These are phyloP conservation scores for Xylariaceae sp. DNA, from an alignment of 2,329 filamentous ascomycete genomes.

Conservation along the genomic window DNA sequence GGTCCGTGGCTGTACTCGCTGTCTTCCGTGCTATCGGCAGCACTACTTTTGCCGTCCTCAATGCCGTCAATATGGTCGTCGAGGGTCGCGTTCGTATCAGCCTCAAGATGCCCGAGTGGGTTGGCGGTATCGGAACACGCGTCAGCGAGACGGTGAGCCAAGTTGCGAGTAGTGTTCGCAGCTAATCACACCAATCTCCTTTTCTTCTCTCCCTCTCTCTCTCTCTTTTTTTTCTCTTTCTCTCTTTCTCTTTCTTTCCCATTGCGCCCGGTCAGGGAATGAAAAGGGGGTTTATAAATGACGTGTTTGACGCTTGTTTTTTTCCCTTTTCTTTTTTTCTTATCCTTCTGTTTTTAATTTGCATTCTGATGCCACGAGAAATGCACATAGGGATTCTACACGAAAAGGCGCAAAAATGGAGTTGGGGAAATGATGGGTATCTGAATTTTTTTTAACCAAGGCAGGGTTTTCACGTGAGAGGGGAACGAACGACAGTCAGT, in stretches of 20 bases:
- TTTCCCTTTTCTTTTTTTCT: background rate
- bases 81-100: slow-evolving; percentile 70
- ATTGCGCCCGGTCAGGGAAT: background rate
- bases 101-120: slow-evolving; percentile 45
- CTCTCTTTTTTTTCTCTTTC: background rate
- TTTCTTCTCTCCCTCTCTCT: background rate
- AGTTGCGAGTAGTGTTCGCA: slow-evolving; percentile 33
- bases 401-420: background rate
- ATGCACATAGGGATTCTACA: background rate
- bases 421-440: background rate
- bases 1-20: slow-evolving; percentile 80
- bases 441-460: no score
- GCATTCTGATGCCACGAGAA: background rate
- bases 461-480: no score
- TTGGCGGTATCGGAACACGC: slow-evolving; percentile 42
- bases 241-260: background rate
- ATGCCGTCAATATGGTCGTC: slow-evolving; percentile 74
- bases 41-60: slow-evolving; percentile 76
- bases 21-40: slow-evolving; percentile 82
- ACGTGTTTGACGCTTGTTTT: background rate
- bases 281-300: background rate
- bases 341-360: background rate
- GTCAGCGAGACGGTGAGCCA: slow-evolving; percentile 44
- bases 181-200: slow-evolving; percentile 1
- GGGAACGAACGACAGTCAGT: no score